Percentiles rank a stretch among this genome's conserved stretches.
These are phyloP conservation scores for Ustilago trichophora DNA, from an alignment of 1,284 basidiomycete species.

Conservation along the genomic window DNA sequence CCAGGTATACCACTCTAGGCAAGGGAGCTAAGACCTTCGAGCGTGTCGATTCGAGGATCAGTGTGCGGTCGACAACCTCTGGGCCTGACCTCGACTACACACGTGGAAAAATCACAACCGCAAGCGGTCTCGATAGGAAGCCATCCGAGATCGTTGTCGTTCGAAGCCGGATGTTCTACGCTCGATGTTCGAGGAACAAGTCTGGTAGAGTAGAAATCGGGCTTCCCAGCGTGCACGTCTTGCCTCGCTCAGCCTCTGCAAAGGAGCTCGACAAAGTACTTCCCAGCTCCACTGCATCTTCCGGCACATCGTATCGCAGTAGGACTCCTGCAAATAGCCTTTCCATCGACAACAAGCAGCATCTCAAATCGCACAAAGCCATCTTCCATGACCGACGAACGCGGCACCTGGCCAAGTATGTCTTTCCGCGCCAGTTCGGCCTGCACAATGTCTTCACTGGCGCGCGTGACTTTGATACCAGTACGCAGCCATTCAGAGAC, in stretches of 20 bases:
- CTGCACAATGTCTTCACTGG: constrained; percentile 73
- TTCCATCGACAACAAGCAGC: neutral
- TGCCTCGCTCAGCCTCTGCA: constrained; percentile 9
- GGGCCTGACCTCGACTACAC: constrained; percentile 8
- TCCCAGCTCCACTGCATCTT: constrained; percentile 6
- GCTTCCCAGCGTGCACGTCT: constrained; percentile 72
- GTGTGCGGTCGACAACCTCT: constrained; percentile 11
- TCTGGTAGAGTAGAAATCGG: constrained; percentile 71
- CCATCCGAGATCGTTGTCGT: constrained; percentile 72
- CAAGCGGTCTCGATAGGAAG: constrained; percentile 11
- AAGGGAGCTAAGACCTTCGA: constrained; percentile 16
- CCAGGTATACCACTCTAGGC: neutral
- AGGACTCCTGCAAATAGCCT: neutral
- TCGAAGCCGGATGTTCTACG: constrained; percentile 76
- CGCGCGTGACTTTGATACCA: constrained; percentile 32
- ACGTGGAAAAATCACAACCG: neutral
- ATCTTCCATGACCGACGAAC: constrained; percentile 61
- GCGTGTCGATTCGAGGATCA: constrained; percentile 15
- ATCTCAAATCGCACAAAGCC: neutral
- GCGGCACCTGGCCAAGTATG: constrained; percentile 78
- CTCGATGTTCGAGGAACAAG: constrained; percentile 72
- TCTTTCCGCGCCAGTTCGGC: constrained; percentile 81
- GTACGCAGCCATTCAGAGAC: constrained; percentile 69
- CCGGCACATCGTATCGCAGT: neutral
- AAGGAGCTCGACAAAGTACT: constrained; percentile 41